Evolutionary conservation across 164 flowering plant species (phyloP).

Genomic region (Pachysandra terminalis): DNA sequence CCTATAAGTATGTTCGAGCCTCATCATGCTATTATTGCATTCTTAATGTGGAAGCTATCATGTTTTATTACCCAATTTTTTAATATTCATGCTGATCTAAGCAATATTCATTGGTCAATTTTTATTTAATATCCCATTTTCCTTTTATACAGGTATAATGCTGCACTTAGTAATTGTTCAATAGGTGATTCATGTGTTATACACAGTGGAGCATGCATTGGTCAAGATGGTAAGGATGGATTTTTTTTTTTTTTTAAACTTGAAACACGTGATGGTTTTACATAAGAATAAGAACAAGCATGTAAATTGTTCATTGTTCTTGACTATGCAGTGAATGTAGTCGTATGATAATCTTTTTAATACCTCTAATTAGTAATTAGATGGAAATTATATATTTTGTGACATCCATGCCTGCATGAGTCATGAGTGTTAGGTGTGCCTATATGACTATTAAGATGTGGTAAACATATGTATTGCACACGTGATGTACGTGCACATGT

Average conservation of each 20-base stretch:
- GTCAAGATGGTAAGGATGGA: slow-evolving; percentile 79
- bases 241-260: background rate
- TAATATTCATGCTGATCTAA: too few relatives aligned
- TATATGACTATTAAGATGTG: background rate
- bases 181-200: slow-evolving; percentile 76
- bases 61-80: too few relatives aligned
- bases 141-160: slow-evolving; percentile 67
- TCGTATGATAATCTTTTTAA: too few relatives aligned
- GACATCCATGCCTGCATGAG: too few relatives aligned
- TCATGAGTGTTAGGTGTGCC: background rate
- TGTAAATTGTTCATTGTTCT: too few relatives aligned
- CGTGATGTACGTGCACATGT: too few relatives aligned
- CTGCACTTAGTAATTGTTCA: slow-evolving; percentile 62
- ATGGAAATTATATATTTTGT: too few relatives aligned
- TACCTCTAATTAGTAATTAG: too few relatives aligned
- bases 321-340: too few relatives aligned
- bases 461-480: background rate
- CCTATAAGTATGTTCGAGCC: too few relatives aligned
- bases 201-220: slow-evolving; percentile 80
- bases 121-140: background rate
- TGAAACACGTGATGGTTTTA: background rate
- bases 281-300: background rate
- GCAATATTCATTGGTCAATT: too few relatives aligned
- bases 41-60: too few relatives aligned
- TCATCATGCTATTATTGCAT: background rate